These are phyloP conservation scores for Ustilago loliicola DNA, from an alignment of 1,284 basidiomycete genomes.

Conservation along the genomic window DNA sequence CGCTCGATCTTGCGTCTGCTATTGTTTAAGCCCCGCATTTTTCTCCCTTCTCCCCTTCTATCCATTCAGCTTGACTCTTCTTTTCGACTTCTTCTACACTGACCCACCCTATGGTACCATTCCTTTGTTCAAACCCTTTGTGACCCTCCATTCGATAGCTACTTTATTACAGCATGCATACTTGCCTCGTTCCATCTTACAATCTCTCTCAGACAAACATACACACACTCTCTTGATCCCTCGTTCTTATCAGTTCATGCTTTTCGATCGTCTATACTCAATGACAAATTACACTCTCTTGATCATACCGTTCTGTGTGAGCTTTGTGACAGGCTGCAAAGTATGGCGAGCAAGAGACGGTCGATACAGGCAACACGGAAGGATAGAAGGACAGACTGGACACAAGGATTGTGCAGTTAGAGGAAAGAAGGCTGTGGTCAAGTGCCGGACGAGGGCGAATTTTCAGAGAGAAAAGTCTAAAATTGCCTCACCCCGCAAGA, in stretches of 20 bases:
- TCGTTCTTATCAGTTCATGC: background rate
- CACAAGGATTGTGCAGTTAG: background rate
- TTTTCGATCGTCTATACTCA: background rate
- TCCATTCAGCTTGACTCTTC: conserved; percentile 4
- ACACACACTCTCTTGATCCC: conserved; percentile 3
- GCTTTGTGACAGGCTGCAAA: background rate
- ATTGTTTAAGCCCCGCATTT: conserved; percentile 16
- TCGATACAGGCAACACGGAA: background rate
- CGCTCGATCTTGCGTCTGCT: conserved; percentile 46
- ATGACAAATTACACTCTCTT: conserved; percentile 1
- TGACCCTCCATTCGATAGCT: background rate
- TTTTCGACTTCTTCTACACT: background rate
- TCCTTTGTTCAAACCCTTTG: background rate
- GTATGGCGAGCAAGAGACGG: background rate
- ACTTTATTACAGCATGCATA: conserved; percentile 11
- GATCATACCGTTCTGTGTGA: background rate
- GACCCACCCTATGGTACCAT: background rate
- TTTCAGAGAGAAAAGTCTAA: background rate
- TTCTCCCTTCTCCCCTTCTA: background rate
- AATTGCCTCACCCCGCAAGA: background rate
- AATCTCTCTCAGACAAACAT: conserved; percentile 1
- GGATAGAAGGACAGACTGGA: background rate
- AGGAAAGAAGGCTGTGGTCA: background rate
- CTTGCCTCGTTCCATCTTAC: background rate
- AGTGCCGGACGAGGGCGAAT: background rate